Evolutionary conservation across 163 green algal genomes (phyloP).

Genomic region (Volvox carteri): DNA sequence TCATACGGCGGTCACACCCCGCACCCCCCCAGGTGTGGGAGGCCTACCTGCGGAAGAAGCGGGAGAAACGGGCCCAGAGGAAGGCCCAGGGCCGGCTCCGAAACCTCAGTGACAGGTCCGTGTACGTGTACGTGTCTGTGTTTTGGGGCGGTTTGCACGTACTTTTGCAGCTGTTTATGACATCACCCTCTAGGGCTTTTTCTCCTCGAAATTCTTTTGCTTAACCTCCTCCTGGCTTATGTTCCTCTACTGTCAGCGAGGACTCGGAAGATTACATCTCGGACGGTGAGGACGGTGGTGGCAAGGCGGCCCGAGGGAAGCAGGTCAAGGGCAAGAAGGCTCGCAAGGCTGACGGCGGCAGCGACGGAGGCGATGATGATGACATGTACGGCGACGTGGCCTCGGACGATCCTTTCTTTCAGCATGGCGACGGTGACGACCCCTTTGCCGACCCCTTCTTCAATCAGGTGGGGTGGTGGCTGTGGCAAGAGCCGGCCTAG

Average conservation of each 20-base stretch:
- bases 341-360: neutral
- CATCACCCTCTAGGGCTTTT: too few species aligned
- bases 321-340: conserved; percentile 1
- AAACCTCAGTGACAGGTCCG: conserved; percentile 53
- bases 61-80: conserved; percentile 67
- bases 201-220: too few species aligned
- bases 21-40: conserved; percentile 78
- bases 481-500: too few species aligned
- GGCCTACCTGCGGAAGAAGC: conserved; percentile 76
- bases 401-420: conserved; percentile 76
- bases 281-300: conserved; percentile 23
- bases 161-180: too few species aligned
- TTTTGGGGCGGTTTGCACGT: too few species aligned
- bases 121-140: too few species aligned
- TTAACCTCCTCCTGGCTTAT: too few species aligned
- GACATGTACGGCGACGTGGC: conserved; percentile 39
- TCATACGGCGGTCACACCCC: too few species aligned
- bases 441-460: conserved; percentile 95
- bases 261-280: conserved; percentile 71
- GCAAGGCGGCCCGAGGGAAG: neutral
- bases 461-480: conserved; percentile 59
- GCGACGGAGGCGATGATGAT: conserved; percentile 47
- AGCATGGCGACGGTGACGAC: conserved; percentile 69
- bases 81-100: conserved; percentile 60
- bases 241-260: too few species aligned